Evolutionary conservation across 179 eudicot genomes (phyloP), one percentile per base, ranked within the genome.

Genomic region (Beta lomatogona): DNA sequence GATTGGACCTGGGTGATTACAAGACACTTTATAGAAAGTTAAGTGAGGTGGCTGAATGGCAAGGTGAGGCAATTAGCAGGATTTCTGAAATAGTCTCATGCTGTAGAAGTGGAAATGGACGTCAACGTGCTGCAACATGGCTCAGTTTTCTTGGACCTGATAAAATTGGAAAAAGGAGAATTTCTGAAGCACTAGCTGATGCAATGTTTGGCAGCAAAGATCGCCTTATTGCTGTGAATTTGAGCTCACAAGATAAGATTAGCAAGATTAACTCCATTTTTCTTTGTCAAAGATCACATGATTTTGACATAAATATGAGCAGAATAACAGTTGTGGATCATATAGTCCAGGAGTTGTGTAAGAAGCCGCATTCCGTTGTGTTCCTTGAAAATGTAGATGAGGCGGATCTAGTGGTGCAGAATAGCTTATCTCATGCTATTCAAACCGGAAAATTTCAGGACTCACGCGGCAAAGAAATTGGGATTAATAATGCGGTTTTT

Each of bases 131-230:
- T 65, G 73, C 88, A 73, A 78, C 92, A 21, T 96, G 99, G 98
- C 85, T 94, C 58, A 89, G 86, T 76, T 90, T 96, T 84, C 77
- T 79, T 57, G 99, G 99, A 50, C 91, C 92, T 12, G 98, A 96
- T 86, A 88, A 85, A 81, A 88, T 94, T 53, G 96, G 94, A 15
- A 92, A 94, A 88, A 89, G 82, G 85, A 90, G 77, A 86, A 82
- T 89, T 77, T 96, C 93, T 22, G 77, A 80, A 50, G 89, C 90
- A 55, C 89, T 96, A 76, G 96, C 99, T 79, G 97, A 91, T 80
- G 83, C 86, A 18, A 28, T 89, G 16, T 93, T 83, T 86, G 93
- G 95, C 19, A 87, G 88, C 80, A 86, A 73, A 76, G 91, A 88
- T 71, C 84, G 58, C 66, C 83, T 96, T 45, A 74, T 93, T 67